phyloP scores from a whole-genome alignment of 1,284 basidiomycete genomes.

The Austropuccinia psidii region DNA sequence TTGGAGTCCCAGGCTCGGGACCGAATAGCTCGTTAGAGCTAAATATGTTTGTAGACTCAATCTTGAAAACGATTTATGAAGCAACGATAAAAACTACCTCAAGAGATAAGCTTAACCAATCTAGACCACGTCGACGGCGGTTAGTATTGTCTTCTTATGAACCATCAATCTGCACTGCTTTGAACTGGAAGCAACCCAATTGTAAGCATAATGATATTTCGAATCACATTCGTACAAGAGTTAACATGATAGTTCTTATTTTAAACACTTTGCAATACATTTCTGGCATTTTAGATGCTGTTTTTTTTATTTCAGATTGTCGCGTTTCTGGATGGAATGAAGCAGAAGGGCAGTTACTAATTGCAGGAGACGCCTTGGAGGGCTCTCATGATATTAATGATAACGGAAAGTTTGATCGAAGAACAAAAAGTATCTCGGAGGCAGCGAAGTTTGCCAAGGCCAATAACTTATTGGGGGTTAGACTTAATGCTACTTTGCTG shows the following conservation, averaged over 20 bases:
- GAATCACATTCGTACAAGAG: neutral
- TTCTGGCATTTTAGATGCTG: slow-evolving; percentile 56
- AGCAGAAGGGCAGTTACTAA: slow-evolving; percentile 41
- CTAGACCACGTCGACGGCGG: slow-evolving; percentile 35
- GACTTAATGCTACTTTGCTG: slow-evolving; percentile 61
- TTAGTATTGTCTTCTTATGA: slow-evolving; percentile 82
- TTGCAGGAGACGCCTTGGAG: slow-evolving; percentile 39
- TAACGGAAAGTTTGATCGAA: slow-evolving; percentile 52
- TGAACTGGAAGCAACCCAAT: slow-evolving; percentile 99
- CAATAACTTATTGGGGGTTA: slow-evolving; percentile 88
- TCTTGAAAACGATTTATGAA: slow-evolving; percentile 68
- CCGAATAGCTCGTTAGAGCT: slow-evolving; percentile 52
- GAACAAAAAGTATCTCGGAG: slow-evolving; percentile 67
- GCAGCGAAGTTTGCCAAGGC: slow-evolving; percentile 89
- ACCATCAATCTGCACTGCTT: slow-evolving; percentile 72
- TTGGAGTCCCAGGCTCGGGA: slow-evolving; percentile 53
- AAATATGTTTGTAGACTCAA: slow-evolving; percentile 71
- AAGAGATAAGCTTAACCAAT: neutral
- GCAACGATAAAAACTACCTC: slow-evolving; percentile 45
- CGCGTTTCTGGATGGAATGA: slow-evolving; percentile 54
- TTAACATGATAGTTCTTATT: neutral
- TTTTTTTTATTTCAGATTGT: slow-evolving; percentile 85
- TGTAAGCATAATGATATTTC: slow-evolving; percentile 46
- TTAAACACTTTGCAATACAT: neutral
- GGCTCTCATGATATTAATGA: slow-evolving; percentile 35